phyloP scores from a whole-genome alignment of 2,329 filamentous ascomycete genomes.

The Cadophora sp. region DNA sequence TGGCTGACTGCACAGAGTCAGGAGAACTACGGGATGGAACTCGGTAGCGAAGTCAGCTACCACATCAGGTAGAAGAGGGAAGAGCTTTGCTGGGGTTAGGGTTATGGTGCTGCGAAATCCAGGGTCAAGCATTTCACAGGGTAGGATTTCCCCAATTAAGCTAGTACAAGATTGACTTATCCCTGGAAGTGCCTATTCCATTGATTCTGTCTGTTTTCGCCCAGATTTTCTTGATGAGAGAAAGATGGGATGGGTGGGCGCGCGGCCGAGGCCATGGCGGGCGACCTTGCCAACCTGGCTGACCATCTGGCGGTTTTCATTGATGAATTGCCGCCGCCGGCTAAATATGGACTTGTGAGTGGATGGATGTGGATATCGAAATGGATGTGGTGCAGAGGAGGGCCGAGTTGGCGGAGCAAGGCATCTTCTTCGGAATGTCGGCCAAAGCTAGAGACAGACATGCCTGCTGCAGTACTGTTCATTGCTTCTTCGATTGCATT shows the following conservation, averaged over 20 bases:
- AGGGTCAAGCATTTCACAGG: constrained; percentile 8
- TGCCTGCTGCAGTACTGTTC: not conserved
- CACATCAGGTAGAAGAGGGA: not conserved
- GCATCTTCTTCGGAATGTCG: not conserved
- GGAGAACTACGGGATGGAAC: not conserved
- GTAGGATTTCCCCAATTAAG: constrained; percentile 12
- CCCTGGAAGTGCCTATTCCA: constrained; percentile 13
- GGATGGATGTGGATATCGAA: constrained; percentile 4
- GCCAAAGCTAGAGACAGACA: not conserved
- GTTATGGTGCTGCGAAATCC: not conserved
- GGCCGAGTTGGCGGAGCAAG: constrained; percentile 14
- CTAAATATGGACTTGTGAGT: constrained; percentile 21
- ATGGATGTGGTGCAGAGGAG: constrained; percentile 11
- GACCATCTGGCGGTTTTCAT: constrained; percentile 20
- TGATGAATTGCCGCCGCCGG: constrained; percentile 30
- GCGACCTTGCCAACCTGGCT: constrained; percentile 2
- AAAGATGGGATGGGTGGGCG: not conserved
- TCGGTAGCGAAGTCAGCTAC: constrained; percentile 6
- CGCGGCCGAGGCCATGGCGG: constrained; percentile 16
- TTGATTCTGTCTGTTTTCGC: not conserved
- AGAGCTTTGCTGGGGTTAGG: not conserved
- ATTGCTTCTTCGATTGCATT: constrained; percentile 1
- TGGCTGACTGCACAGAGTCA: not conserved
- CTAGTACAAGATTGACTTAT: not conserved
- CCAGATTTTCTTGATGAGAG: not conserved